Base-by-base conservation (phyloP, 495 filamentous ascomycete species). In the Wilcoxina mikolae region DNA sequence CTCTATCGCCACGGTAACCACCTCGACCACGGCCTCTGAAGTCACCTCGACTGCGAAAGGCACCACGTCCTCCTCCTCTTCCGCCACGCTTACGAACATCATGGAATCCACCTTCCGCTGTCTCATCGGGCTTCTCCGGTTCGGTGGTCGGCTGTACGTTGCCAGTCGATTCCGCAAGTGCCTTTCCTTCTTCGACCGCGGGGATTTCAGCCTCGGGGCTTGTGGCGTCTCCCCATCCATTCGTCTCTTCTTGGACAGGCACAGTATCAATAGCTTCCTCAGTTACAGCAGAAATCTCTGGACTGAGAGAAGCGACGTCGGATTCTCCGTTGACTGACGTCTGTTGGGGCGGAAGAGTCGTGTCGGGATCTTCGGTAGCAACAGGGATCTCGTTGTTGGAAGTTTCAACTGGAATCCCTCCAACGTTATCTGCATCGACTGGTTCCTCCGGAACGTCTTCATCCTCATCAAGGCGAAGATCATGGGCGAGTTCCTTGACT, bases 401-500 rank as follows among this genome's bases (percentile, higher is more conserved):
- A 28, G 31, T 18, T 33, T 52, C 29, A n/a, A n/a, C n/a, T n/a
- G n/a, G n/a, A n/a, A n/a, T n/a, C n/a, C n/a, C n/a, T n/a, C n/a
- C n/a, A n/a, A n/a, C n/a, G 31, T 15, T 52, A 17, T 4, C 35
- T n/a, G 33, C 51, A 54, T 4, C 20, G 23, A 20, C 20, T 22
- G 51, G n/a, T 45, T 54, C 51, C 17, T 15, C 17, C 20, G 18
- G 33, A 15, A 35, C 5, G 17, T 41, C 51, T 25, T 45, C 51
- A n/a, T 54, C 51, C 15, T 45, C 38, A 26, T 41, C 51, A 28
- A 62, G 26, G 9, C 49, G 54, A 7, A 65, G 55, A 23, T 45
- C 26, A 38, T 61, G 50, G 28, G 62, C 59, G 7, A 62, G 55
- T 41, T 66, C 64, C 52, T 66, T 66, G 28, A 66, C 56, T 43